Evolutionary conservation across 352 stramenopile species (phyloP).

Genomic region (Pythium graminicola): DNA sequence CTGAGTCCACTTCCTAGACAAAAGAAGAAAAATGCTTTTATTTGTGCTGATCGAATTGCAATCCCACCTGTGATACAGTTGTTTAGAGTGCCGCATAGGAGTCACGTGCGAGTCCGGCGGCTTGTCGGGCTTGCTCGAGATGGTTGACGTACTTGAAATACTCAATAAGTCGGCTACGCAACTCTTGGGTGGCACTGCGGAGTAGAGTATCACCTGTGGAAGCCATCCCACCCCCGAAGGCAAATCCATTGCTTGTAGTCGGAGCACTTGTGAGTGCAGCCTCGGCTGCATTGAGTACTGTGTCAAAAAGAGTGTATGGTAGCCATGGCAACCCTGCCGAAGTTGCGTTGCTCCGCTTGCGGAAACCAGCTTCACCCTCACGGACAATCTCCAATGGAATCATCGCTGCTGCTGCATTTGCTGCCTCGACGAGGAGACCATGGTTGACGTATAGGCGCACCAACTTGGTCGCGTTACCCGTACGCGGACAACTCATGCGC

Average conservation of each 20-base stretch:
- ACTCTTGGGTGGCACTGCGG: slow-evolving; percentile 26
- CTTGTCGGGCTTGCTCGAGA: slow-evolving; percentile 50
- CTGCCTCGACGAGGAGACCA: slow-evolving; percentile 53
- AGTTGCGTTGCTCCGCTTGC: slow-evolving; percentile 27
- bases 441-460: slow-evolving; percentile 52
- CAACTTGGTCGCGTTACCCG: slow-evolving; percentile 50
- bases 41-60: neutral
- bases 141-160: slow-evolving; percentile 49
- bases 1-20: too few species aligned
- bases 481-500: slow-evolving; percentile 28
- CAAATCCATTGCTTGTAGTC: neutral
- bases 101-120: slow-evolving; percentile 32
- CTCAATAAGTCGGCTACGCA: slow-evolving; percentile 36
- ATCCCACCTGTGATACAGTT: neutral
- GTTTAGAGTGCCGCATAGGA: slow-evolving; percentile 16
- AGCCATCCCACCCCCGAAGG: slow-evolving; percentile 11
- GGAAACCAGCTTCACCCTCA: slow-evolving; percentile 32
- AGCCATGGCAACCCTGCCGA: slow-evolving; percentile 45
- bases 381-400: slow-evolving; percentile 35
- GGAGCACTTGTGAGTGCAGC: slow-evolving; percentile 28
- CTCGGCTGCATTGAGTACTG: slow-evolving; percentile 41
- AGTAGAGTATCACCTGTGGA: slow-evolving; percentile 14
- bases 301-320: slow-evolving; percentile 63
- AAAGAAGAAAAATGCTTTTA: neutral
- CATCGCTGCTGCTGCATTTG: slow-evolving; percentile 44